These are phyloP conservation scores for Clavaria fumosa DNA, from an alignment of 768 basidiomycete genomes.

Conservation along the genomic window DNA sequence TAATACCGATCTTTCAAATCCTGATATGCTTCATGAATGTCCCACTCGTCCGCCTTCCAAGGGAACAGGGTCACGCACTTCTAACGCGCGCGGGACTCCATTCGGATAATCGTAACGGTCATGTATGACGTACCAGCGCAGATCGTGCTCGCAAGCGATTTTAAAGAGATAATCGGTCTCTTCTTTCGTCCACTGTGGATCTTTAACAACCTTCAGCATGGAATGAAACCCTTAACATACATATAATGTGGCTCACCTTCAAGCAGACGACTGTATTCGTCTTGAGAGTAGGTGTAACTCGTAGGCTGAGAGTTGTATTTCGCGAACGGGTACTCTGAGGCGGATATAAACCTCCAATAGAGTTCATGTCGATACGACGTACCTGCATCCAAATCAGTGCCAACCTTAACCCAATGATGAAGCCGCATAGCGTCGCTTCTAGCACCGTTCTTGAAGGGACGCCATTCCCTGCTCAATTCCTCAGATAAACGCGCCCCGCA, in stretches of 20 bases:
- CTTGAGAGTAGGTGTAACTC: constrained; percentile 59
- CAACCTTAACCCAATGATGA: constrained; percentile 69
- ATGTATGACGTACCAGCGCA: constrained; percentile 76
- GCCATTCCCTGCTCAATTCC: constrained; percentile 62
- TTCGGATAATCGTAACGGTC: constrained; percentile 74
- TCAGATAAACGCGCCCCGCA: not conserved
- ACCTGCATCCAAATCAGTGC: constrained; percentile 41
- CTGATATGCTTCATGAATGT: too few relatives aligned
- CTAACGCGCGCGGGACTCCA: constrained; percentile 43
- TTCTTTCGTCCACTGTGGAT: constrained; percentile 78
- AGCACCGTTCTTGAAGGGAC: constrained; percentile 57
- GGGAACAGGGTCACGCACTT: too few relatives aligned
- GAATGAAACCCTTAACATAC: not conserved
- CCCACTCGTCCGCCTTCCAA: too few relatives aligned
- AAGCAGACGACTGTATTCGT: constrained; percentile 74
- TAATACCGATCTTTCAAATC: constrained; percentile 93
- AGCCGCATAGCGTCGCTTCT: constrained; percentile 54
- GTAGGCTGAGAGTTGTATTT: constrained; percentile 64
- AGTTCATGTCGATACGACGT: constrained; percentile 10
- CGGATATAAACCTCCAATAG: not conserved
- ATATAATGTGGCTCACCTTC: constrained; percentile 33
- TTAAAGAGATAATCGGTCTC: constrained; percentile 89
- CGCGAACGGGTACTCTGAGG: constrained; percentile 71
- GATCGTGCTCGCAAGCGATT: constrained; percentile 67
- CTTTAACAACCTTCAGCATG: constrained; percentile 24